Evolutionary conservation across 495 filamentous ascomycete species (phyloP).

Genomic region (Neurospora intermedia): DNA sequence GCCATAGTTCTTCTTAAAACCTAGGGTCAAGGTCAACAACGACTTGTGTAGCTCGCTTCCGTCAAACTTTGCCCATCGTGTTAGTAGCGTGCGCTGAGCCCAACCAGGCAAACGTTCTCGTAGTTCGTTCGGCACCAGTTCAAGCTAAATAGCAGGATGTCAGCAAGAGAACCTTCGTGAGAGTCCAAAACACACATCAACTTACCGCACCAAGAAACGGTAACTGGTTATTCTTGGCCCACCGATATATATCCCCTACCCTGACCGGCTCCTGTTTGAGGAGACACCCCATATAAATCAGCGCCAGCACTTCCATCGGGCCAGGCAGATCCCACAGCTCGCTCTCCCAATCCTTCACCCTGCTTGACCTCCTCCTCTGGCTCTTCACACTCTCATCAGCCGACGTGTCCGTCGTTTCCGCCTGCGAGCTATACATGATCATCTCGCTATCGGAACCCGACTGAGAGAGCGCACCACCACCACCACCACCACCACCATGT

Average conservation of each 20-base stretch:
- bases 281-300: slow-evolving; percentile 37
- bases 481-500: background rate
- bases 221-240: slow-evolving; percentile 31
- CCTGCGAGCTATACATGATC: slow-evolving; percentile 31
- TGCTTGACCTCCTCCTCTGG: slow-evolving; percentile 1
- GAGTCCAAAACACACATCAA: slow-evolving; percentile 12
- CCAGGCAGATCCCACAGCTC: slow-evolving; percentile 31
- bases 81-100: slow-evolving; percentile 45
- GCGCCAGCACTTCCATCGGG: slow-evolving; percentile 30
- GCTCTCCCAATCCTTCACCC: slow-evolving; percentile 11
- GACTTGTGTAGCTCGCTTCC: slow-evolving; percentile 51
- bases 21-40: slow-evolving; percentile 48
- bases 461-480: background rate
- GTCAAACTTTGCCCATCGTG: slow-evolving; percentile 32
- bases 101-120: slow-evolving; percentile 50
- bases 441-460: slow-evolving; percentile 5
- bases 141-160: slow-evolving; percentile 1
- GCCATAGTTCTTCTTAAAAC: slow-evolving; percentile 55
- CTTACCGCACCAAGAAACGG: slow-evolving; percentile 32
- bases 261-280: slow-evolving; percentile 32
- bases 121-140: slow-evolving; percentile 54
- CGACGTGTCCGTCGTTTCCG: slow-evolving; percentile 2
- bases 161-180: no score
- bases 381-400: background rate
- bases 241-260: slow-evolving; percentile 33